Evolutionary conservation across 2,329 filamentous ascomycete genomes (phyloP).

Genomic region (Magnaporthales sp.): DNA sequence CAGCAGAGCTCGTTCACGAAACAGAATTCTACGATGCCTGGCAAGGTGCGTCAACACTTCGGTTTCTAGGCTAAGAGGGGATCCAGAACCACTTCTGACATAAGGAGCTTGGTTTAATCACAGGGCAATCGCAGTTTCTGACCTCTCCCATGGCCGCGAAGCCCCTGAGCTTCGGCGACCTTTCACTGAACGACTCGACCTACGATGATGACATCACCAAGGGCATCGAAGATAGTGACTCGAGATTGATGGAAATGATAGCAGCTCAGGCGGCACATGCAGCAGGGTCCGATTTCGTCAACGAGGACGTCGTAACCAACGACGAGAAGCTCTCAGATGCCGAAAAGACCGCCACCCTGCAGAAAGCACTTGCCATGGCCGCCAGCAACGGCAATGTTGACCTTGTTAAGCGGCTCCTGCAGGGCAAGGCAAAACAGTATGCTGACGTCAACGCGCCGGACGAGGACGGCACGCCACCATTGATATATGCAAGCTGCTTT

Average conservation of each 20-base stretch:
- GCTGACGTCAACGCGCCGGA: constrained; percentile 83
- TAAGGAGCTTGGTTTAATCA: not conserved
- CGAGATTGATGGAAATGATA: constrained; percentile 88
- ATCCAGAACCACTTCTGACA: constrained; percentile 3
- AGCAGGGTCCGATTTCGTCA: constrained; percentile 61
- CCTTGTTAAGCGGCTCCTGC: constrained; percentile 67
- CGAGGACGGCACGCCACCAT: constrained; percentile 88
- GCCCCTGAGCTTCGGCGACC: constrained; percentile 71
- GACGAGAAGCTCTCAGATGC: constrained; percentile 64
- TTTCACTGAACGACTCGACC: constrained; percentile 70
- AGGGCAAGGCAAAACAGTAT: constrained; percentile 63
- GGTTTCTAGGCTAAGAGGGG: constrained; percentile 6
- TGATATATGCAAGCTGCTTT: constrained; percentile 98
- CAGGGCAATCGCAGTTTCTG: constrained; percentile 92
- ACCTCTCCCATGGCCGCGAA: constrained; percentile 79
- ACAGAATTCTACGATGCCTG: constrained; percentile 98
- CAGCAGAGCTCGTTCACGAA: constrained; percentile 61
- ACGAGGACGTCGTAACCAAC: constrained; percentile 70
- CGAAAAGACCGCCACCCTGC: constrained; percentile 74
- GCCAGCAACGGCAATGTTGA: constrained; percentile 91
- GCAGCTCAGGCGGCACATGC: constrained; percentile 85
- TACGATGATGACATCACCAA: constrained; percentile 61
- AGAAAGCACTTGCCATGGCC: constrained; percentile 87
- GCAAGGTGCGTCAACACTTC: constrained; percentile 58
- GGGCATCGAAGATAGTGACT: constrained; percentile 65